phyloP scores from a whole-genome alignment of 345 rosid species.

The Gossypioides kirkii region DNA sequence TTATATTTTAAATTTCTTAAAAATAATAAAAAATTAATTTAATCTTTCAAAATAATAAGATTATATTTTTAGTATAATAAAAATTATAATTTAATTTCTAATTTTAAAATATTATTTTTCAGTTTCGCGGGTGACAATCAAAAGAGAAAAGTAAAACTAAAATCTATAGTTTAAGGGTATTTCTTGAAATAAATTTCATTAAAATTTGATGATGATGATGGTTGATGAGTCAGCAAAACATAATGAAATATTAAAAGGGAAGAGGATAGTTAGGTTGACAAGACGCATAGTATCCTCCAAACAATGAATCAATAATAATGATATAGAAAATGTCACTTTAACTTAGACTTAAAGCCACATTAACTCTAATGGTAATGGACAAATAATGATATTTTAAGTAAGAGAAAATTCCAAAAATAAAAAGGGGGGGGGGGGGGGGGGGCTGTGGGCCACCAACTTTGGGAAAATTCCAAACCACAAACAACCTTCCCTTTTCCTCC shows the following conservation, averaged over 20 bases:
- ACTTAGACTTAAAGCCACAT: conserved; percentile 19
- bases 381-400: not conserved
- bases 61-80: too few species aligned
- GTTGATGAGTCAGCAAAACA: too few species aligned
- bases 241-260: too few species aligned
- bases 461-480: conserved; percentile 15
- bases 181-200: too few species aligned
- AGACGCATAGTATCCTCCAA: not conserved
- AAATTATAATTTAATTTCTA: too few species aligned
- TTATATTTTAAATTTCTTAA: accelerated
- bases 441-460: not conserved
- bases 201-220: too few species aligned
- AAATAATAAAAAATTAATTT: too few species aligned
- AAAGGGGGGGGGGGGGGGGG: conserved; percentile 14
- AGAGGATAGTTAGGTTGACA: not conserved
- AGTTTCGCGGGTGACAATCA: too few species aligned
- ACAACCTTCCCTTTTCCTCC: conserved; percentile 1
- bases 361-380: not conserved
- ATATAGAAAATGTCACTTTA: not conserved
- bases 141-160: too few species aligned
- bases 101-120: too few species aligned
- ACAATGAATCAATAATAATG: not conserved
- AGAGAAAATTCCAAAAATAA: conserved; percentile 2
- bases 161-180: too few species aligned
- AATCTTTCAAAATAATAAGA: too few species aligned